Percentiles rank a stretch among this genome's conserved stretches.
These are phyloP conservation scores for Fennellomyces sp. DNA, from an alignment of 371 early-diverging fungal genomes.

Conservation along the genomic window DNA sequence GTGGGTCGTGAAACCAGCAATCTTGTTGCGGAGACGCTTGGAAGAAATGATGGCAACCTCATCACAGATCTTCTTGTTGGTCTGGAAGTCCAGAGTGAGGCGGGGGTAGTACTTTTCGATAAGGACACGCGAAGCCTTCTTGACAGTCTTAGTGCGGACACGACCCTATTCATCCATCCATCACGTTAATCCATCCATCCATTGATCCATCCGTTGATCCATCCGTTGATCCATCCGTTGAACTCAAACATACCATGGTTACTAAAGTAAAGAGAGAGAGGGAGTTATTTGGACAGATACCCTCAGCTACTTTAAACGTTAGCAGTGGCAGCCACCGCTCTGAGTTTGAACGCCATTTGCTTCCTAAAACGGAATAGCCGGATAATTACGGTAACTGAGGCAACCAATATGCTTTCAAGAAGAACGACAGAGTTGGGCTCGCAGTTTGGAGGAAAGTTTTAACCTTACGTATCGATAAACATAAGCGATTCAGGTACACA, in stretches of 20 bases:
- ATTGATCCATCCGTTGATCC: slow-evolving; percentile 14
- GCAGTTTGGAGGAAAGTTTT: too few species aligned
- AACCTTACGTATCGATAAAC: too few species aligned
- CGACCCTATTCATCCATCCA: slow-evolving; percentile 30
- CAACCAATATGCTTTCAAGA: too few species aligned
- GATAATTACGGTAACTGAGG: too few species aligned
- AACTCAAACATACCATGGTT: slow-evolving; percentile 10
- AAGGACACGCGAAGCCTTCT: slow-evolving; percentile 98
- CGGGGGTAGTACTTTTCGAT: slow-evolving; percentile 99
- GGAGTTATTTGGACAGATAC: not conserved
- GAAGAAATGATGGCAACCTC: slow-evolving; percentile 97
- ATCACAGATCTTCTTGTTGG: slow-evolving; percentile 98
- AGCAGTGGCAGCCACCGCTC: too few species aligned
- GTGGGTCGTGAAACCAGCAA: slow-evolving; percentile 99
- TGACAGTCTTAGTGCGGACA: slow-evolving; percentile 95
- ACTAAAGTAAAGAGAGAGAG: slow-evolving; percentile 9
- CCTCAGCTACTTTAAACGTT: not conserved
- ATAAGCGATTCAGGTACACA: too few species aligned
- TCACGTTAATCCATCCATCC: slow-evolving; percentile 14
- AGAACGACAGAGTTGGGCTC: too few species aligned
- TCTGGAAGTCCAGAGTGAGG: slow-evolving; percentile 98
- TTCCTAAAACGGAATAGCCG: not conserved
- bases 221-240: slow-evolving; percentile 2
- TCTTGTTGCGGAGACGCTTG: slow-evolving; percentile 99
- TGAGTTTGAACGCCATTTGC: too few species aligned